Evolutionary conservation across 768 basidiomycete species (phyloP), one percentile per base, ranked within the genome.

Genomic region (Boletus sensibilis): DNA sequence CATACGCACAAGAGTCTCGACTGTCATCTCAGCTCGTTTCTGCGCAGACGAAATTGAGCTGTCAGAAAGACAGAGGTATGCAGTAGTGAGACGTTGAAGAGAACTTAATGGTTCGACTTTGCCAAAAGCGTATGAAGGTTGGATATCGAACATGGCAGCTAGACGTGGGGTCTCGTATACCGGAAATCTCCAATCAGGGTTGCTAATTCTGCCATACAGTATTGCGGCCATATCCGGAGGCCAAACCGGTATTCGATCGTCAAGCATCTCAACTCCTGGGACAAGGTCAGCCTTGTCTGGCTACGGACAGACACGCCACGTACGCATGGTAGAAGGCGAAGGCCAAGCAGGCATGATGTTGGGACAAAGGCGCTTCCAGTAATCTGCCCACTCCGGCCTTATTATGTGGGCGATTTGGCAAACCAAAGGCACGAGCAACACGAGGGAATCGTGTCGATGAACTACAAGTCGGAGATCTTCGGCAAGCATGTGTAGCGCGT

Each of bases 371-470:
- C 93, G 81, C 64, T 88, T 87, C 94, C 94, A 96, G 67, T 94
- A 94, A 72, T 97, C 93, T 7, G 83, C 83, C 94, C 94, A 96
- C 66, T 93, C 93, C 0, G 86, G 84, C 20, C 90, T 82, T 16
- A 91, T 80, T 14, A 82, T 74, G 23, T 79, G 66, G 52, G 87
- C 85, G 54, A 89, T 69, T 5, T 77, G 76, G 66, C 87, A 88
- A 31, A 91, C 79, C 31, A 90, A 61, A 9, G 84, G 82, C 10
- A 79, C 85, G 11, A 94, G 74, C 50, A 75, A 72, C 40, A 80
- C 63, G 37, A 94, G 74, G 2, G 79, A 79, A 41, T 79, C 72
- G 44, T 86, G 84, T 21, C 79, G 76, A 56, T 82, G 75, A 13
- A 82, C 71, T n/a, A 78, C 74, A 2, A 91, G 74, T 16, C 86